Evolutionary conservation across 164 flowering plant genomes (phyloP), one percentile per base, ranked within the genome.

Genomic region (Saururus chinensis): DNA sequence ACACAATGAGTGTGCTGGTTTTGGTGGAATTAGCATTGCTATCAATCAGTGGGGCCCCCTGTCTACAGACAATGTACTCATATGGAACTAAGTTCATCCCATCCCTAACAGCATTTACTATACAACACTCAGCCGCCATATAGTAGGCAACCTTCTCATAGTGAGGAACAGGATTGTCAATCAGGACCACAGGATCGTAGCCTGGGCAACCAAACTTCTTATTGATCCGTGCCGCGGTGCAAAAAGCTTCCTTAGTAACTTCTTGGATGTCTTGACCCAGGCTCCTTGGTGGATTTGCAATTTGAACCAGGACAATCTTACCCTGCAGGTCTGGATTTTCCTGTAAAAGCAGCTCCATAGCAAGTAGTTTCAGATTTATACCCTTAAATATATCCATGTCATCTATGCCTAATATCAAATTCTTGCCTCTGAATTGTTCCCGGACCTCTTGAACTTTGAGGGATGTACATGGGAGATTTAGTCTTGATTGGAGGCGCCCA

Each of bases 351-450:
- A 62, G 62, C 48, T 63, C 71, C 66, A 68, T 51, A 10, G 71
- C 71, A 12, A 68, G 59, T 12, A 68, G 48, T 56, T 68, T 68
- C 66, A 68, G 56, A 40, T 62, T 68, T 19, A 68, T 68, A 14
- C 71, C 71, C 42, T 68, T 68, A 37, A 68, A 68, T 37, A 68
- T 68, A 37, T 68, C 71, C 71, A 68, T 68, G 66, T 68, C 71
- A 57, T 68, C 71, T 8, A 68, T 65, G 40, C 71, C 71, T 20
- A 68, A 13, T 35, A 68, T 57, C 62, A 68, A 10, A 21, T 48
- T 68, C 24, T 57, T 68, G 17, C 71, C 71, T 49, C 49, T 52
- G 49, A 63, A 68, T 61, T 40, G 48, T 37, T 68, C 53, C 25
- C 57, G 62, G 14, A 68, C 23, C 62, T 68, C 71, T 68, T 40